Percentiles rank a stretch among this genome's conserved stretches.
Evolutionary conservation across 2,329 filamentous ascomycete species (phyloP).

Genomic region (Calonectria leucothoes): DNA sequence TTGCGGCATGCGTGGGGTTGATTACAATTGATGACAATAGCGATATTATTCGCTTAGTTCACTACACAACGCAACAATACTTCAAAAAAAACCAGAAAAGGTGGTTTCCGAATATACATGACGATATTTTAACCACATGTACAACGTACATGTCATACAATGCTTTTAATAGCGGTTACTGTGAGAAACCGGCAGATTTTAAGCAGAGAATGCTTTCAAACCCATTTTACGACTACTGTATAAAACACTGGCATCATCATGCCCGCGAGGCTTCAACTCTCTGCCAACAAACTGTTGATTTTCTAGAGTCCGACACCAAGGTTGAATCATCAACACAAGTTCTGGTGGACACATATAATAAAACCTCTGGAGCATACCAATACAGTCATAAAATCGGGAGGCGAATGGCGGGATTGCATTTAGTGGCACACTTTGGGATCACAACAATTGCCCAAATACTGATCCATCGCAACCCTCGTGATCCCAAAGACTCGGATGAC

Average conservation of each 20-base stretch:
- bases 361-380: too few relatives aligned
- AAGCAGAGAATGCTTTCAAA: slow-evolving; percentile 33
- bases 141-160: slow-evolving; percentile 50
- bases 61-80: neutral
- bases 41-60: neutral
- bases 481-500: too few relatives aligned
- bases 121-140: slow-evolving; percentile 44
- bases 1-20: neutral
- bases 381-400: too few relatives aligned
- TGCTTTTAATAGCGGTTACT: slow-evolving; percentile 30
- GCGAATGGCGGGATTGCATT: too few relatives aligned
- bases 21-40: neutral
- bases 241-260: slow-evolving; percentile 49
- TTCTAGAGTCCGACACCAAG: slow-evolving; percentile 30
- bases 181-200: slow-evolving; percentile 24
- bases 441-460: too few relatives aligned
- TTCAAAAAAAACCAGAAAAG: neutral
- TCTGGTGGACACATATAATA: too few relatives aligned
- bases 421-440: too few relatives aligned
- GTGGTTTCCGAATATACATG: slow-evolving; percentile 34
- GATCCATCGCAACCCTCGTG: too few relatives aligned
- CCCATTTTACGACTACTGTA: slow-evolving; percentile 46
- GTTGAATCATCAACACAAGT: slow-evolving; percentile 30
- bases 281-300: slow-evolving; percentile 7
- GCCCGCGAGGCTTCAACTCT: slow-evolving; percentile 26